Percentiles rank a stretch among this genome's conserved stretches.
Conservation (phyloP, 2,329 filamentous ascomycete species). For the Hymenoscyphus occultus region DNA sequence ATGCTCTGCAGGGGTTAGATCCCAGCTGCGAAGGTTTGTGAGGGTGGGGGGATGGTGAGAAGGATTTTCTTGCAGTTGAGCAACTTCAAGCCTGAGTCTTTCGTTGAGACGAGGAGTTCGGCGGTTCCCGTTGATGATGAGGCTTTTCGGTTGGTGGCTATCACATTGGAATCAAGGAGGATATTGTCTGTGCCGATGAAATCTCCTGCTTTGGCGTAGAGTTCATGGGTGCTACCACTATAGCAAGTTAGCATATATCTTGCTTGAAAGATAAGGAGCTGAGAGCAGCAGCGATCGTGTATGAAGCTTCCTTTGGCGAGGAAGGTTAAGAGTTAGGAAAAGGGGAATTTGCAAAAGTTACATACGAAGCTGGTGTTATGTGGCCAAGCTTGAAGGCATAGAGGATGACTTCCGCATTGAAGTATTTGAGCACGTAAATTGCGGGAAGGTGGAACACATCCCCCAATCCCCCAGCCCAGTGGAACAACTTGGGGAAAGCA, state of each 20-base stretch:
- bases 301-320: too few relatives aligned
- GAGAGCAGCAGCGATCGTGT: too few relatives aligned
- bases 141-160: conserved; percentile 4
- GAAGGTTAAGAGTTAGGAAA: too few relatives aligned
- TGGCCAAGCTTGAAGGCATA: neutral
- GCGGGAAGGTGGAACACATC: conserved; percentile 7
- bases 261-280: too few relatives aligned
- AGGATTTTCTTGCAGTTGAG: conserved; percentile 38
- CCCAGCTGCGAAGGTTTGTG: conserved; percentile 37
- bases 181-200: conserved; percentile 10
- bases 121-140: neutral
- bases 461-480: neutral
- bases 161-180: conserved; percentile 8
- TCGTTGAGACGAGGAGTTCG: conserved; percentile 7
- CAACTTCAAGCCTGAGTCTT: conserved; percentile 5
- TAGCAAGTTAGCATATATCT: too few relatives aligned
- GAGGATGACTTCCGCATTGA: conserved; percentile 1
- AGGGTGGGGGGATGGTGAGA: conserved; percentile 43
- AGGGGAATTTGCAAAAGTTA: too few relatives aligned
- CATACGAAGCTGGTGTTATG: neutral
- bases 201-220: conserved; percentile 6
- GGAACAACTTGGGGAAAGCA: neutral
- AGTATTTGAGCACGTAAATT: conserved; percentile 7
- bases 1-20: conserved; percentile 27
- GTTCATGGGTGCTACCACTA: conserved; percentile 1